Evolutionary conservation across 176 grass and related monocot genomes (phyloP).

Genomic region (Urochloa ruziziensis): DNA sequence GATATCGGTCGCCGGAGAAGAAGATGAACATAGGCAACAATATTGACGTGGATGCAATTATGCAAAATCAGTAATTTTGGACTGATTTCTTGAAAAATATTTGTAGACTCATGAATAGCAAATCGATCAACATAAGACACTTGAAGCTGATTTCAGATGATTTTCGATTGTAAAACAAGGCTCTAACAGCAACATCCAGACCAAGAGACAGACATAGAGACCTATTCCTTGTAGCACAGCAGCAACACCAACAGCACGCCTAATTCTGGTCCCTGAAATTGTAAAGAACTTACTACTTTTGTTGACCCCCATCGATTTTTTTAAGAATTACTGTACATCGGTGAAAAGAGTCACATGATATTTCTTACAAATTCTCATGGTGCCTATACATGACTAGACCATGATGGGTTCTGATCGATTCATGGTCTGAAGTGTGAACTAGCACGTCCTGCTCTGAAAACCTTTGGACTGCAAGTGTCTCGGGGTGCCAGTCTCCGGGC

Average conservation of each 20-base stretch:
- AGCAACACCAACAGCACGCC: background rate
- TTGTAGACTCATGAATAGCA: background rate
- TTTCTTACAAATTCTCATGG: background rate
- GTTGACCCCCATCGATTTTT: background rate
- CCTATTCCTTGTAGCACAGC: background rate
- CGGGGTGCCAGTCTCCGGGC: constrained; percentile 39
- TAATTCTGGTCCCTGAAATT: background rate
- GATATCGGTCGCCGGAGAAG: background rate
- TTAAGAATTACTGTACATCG: background rate
- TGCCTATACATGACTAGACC: background rate
- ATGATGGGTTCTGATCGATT: background rate
- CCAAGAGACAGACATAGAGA: background rate
- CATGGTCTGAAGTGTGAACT: background rate
- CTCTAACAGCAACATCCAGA: background rate
- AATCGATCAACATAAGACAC: background rate
- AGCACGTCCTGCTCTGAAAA: constrained; percentile 6
- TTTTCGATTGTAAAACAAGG: background rate
- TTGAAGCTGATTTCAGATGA: background rate
- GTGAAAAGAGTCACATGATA: background rate
- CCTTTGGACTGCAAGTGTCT: constrained; percentile 12
- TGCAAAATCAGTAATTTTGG: background rate
- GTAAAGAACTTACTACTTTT: background rate
- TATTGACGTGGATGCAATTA: background rate
- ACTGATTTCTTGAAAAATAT: background rate
- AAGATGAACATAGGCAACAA: background rate